Percentiles rank a stretch among this genome's conserved stretches.
These are phyloP conservation scores for Yamadazyma triangularis DNA, from an alignment of 1,139 yeast genomes.

Conservation along the genomic window DNA sequence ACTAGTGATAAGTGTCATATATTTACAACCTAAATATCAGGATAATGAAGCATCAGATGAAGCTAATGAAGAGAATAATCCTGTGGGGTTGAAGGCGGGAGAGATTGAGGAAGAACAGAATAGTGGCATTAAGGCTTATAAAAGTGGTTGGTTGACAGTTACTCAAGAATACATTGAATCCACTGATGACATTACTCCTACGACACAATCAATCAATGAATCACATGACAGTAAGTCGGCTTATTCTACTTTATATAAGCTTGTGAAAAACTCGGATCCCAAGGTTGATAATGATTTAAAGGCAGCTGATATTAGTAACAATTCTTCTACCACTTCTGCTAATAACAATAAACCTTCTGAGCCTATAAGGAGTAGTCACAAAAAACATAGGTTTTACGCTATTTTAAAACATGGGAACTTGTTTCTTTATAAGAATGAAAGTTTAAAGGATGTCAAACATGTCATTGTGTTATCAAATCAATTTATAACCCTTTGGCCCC, in stretches of 20 bases:
- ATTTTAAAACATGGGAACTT: constrained; percentile 80
- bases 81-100: constrained; percentile 48
- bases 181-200: constrained; percentile 28
- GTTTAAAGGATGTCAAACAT: constrained; percentile 64
- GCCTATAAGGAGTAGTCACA: constrained; percentile 15
- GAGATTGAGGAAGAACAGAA: constrained; percentile 55
- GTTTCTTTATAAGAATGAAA: constrained; percentile 71
- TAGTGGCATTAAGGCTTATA: constrained; percentile 61
- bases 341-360: constrained; percentile 1
- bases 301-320: constrained; percentile 1
- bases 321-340: constrained; percentile 1
- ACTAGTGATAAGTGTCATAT: constrained; percentile 31
- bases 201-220: constrained; percentile 34
- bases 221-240: constrained; percentile 48
- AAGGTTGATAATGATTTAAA: constrained; percentile 1
- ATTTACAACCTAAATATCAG: constrained; percentile 27
- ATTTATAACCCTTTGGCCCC: constrained; percentile 84
- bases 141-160: constrained; percentile 79
- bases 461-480: constrained; percentile 73
- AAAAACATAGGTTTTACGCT: constrained; percentile 62
- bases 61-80: constrained; percentile 13
- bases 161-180: constrained; percentile 69
- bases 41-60: neutral
- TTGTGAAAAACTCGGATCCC: constrained; percentile 36
- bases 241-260: constrained; percentile 54